Base-by-base conservation (phyloP, 768 basidiomycete genomes). In the Ramaria rubella region DNA sequence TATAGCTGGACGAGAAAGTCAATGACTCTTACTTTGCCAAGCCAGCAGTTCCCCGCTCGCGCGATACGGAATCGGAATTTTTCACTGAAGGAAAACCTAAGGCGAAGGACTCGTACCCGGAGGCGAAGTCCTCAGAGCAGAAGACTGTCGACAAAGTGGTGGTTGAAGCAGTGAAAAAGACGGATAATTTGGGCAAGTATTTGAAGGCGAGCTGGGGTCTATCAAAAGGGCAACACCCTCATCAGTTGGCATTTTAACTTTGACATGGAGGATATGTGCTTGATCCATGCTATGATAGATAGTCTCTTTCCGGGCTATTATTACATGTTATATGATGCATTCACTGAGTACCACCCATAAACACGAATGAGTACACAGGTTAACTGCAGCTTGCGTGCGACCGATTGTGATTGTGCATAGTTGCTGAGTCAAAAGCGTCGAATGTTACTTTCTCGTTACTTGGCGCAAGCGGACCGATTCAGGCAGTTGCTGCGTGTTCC, bases 141-240 rank as follows among this genome's bases (percentile, higher is more conserved):
- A 96, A 94, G 81, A 81, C 76, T 61, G 73, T 92, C 58, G 93
- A 94, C 74, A 79, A 79, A 68, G 81, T 78, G 42, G 73, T 99
- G 65, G 72, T 97, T 62, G 82, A 84, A 59, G 85, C 88, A 55
- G 77, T 96, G 70, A 94, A 90, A 81, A 90, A 90, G 78, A 86
- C 87, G 61, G 87, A 91, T 67, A 85, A 87, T 79, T 80, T 98
- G 63, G 79, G 77, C 69, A 94, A 94, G 75, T 99, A 99, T 77
- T 81, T 99, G 66, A 87, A 86, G 71, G 82, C 94, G 55, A 84
- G 80, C 68, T 99, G 89, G 80, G 93, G 92, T 69, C 81, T 99
- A 60, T 92, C 91, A 64, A 96, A 94, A 81, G 93, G 94, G 60
- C 93, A 98, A 77, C 92, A 81, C 79, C 91, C 96, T 69, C 96